A percentile compares a stretch with the other conserved stretches of the same genome.
phyloP scores from a whole-genome alignment of 2,329 filamentous ascomycete genomes.

The Leptographium lundbergii region DNA sequence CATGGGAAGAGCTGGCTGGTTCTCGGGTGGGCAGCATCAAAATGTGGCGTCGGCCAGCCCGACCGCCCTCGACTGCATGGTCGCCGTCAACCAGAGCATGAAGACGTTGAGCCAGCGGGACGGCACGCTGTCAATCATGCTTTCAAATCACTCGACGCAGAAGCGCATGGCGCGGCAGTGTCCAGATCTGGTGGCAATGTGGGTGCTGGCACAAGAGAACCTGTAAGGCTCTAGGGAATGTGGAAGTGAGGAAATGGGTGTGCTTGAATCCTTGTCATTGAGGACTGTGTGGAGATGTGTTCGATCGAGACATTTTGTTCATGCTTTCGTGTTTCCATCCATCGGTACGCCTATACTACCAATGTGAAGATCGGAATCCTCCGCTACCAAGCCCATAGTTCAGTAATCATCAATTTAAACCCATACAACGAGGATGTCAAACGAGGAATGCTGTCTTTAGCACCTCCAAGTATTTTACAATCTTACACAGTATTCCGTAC shows the following conservation, averaged over 20 bases:
- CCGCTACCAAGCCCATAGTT: no score
- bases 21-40: background rate
- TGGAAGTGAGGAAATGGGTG: background rate
- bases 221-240: background rate
- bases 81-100: conserved; percentile 9
- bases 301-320: no score
- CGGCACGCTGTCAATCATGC: conserved; percentile 9
- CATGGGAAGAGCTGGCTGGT: background rate
- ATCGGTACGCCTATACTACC: no score
- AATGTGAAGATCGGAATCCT: no score
- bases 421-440: no score
- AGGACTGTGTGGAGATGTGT: background rate
- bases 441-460: no score
- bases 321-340: no score
- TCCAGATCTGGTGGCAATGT: conserved; percentile 13
- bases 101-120: background rate
- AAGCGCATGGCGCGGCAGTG: conserved; percentile 13
- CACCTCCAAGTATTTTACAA: no score
- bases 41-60: background rate
- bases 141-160: conserved; percentile 13
- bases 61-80: background rate
- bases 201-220: conserved; percentile 12
- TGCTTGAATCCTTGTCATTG: background rate
- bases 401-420: no score
- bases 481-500: no score